Percentiles rank a stretch among this genome's conserved stretches.
phyloP scores from a whole-genome alignment of 768 basidiomycete species.

The Fistulinella prunicolor region DNA sequence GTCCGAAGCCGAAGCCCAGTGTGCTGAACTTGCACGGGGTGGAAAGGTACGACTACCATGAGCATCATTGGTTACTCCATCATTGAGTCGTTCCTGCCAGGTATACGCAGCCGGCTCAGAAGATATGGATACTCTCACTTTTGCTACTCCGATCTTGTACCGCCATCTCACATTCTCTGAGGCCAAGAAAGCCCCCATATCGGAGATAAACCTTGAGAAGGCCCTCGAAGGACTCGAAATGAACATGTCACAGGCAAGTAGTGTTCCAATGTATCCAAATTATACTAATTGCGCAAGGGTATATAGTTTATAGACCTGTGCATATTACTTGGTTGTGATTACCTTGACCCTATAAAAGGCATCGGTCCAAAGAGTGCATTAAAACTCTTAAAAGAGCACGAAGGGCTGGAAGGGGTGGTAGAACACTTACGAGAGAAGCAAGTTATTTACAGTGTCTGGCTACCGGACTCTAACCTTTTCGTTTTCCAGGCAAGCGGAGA shows the following conservation, averaged over 20 bases:
- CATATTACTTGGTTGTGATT: slow-evolving; percentile 95
- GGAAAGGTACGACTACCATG: slow-evolving; percentile 61
- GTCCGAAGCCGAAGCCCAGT: slow-evolving; percentile 98
- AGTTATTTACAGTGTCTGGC: slow-evolving; percentile 11
- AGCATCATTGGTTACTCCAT: neutral
- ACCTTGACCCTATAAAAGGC: slow-evolving; percentile 98
- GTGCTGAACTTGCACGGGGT: slow-evolving; percentile 95
- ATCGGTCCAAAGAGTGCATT: slow-evolving; percentile 94
- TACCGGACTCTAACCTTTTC: neutral
- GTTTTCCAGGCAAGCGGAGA: slow-evolving; percentile 34
- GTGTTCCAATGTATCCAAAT: neutral
- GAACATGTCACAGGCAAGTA: slow-evolving; percentile 79
- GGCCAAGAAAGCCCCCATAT: slow-evolving; percentile 95
- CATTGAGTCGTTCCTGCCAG: slow-evolving; percentile 36
- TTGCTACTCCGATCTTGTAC: slow-evolving; percentile 85
- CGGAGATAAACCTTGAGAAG: slow-evolving; percentile 79
- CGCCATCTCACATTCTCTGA: slow-evolving; percentile 98
- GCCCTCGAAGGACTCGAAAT: slow-evolving; percentile 89
- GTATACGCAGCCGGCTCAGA: slow-evolving; percentile 98
- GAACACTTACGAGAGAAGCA: slow-evolving; percentile 79
- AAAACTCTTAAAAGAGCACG: slow-evolving; percentile 85
- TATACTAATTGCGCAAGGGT: slow-evolving; percentile 2
- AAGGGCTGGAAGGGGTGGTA: slow-evolving; percentile 67
- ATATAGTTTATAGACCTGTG: slow-evolving; percentile 96
- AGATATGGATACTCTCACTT: slow-evolving; percentile 99